These are phyloP conservation scores for Extremus antarcticus DNA, from an alignment of 495 filamentous ascomycete species.

Conservation along the genomic window DNA sequence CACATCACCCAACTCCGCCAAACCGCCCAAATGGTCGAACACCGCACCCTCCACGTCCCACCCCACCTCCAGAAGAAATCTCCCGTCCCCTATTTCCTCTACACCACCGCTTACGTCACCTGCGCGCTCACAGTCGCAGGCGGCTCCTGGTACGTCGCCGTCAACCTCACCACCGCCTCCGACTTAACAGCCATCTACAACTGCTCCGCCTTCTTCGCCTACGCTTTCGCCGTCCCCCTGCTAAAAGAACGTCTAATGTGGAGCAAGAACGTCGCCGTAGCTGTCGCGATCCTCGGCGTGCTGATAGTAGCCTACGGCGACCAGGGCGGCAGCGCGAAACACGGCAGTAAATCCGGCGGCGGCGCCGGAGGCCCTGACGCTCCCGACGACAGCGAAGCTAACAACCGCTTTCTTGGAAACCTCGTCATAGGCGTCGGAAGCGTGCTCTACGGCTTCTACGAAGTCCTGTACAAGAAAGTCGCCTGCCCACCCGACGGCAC, in stretches of 20 bases:
- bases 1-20: conserved; percentile 63
- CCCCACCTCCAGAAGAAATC: conserved; percentile 38
- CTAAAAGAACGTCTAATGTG: conserved; percentile 69
- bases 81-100: conserved; percentile 62
- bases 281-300: conserved; percentile 77
- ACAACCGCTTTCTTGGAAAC: conserved; percentile 65
- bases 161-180: conserved; percentile 79
- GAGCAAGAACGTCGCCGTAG: conserved; percentile 74
- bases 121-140: conserved; percentile 82
- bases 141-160: conserved; percentile 90
- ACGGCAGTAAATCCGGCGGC: conserved; percentile 42
- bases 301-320: conserved; percentile 89
- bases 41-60: conserved; percentile 49
- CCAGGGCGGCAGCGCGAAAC: conserved; percentile 32
- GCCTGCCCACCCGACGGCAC: conserved; percentile 89
- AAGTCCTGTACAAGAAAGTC: conserved; percentile 85
- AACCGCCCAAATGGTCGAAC: conserved; percentile 79
- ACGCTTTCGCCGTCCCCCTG: conserved; percentile 84
- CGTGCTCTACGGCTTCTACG: conserved; percentile 91
- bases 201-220: conserved; percentile 96
- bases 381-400: conserved; percentile 39
- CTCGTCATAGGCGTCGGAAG: conserved; percentile 87
- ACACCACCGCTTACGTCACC: conserved; percentile 70
- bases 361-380: conserved; percentile 33
- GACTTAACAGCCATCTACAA: conserved; percentile 98